These are phyloP conservation scores for Fusarium sp. DNA, from an alignment of 2,329 filamentous ascomycete genomes.

Conservation along the genomic window DNA sequence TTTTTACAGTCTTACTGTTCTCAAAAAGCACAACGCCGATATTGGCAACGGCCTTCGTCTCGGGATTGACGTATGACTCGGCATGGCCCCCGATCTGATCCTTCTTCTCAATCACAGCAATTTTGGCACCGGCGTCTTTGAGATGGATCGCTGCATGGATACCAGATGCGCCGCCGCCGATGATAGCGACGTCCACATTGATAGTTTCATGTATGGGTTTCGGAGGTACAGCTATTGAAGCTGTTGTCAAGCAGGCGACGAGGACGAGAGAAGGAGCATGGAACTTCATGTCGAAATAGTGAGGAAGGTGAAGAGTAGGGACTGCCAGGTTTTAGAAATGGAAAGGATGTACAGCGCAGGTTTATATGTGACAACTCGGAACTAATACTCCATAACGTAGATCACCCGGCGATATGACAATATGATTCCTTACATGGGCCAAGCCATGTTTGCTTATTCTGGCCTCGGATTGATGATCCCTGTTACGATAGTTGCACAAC, in stretches of 20 bases:
- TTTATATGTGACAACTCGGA: neutral
- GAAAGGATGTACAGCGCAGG: no score
- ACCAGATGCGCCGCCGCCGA: conserved; percentile 28
- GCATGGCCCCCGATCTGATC: conserved; percentile 38
- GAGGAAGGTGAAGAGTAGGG: no score
- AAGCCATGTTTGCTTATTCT: neutral
- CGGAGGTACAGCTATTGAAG: neutral
- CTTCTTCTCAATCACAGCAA: conserved; percentile 35
- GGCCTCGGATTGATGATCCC: neutral
- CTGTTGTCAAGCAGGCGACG: neutral
- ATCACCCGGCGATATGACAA: neutral
- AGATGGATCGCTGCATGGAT: conserved; percentile 31
- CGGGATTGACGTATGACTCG: conserved; percentile 34
- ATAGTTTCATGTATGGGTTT: neutral
- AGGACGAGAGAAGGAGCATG: neutral
- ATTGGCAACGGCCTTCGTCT: conserved; percentile 21
- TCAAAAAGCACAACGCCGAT: conserved; percentile 32
- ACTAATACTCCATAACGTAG: neutral
- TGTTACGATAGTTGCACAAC: neutral
- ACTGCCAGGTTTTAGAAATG: neutral
- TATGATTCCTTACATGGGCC: neutral
- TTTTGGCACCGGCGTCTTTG: conserved; percentile 17
- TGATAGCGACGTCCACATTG: conserved; percentile 28
- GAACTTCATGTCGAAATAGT: conserved; percentile 1
- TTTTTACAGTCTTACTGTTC: conserved; percentile 23